These are phyloP conservation scores for Albugo laibachii DNA, from an alignment of 352 stramenopile species.

Conservation along the genomic window DNA sequence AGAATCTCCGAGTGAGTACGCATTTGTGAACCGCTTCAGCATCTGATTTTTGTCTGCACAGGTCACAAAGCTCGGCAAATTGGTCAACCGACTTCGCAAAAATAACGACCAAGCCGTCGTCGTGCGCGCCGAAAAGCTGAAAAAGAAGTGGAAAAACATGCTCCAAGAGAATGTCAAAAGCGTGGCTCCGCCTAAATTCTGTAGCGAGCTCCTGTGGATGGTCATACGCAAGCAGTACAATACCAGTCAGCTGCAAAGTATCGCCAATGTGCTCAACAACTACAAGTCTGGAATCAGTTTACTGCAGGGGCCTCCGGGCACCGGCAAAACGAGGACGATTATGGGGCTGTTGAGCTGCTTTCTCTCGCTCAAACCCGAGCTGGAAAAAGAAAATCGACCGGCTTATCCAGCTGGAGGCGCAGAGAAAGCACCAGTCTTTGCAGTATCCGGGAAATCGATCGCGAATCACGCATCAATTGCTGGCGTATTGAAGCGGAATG, in stretches of 20 bases:
- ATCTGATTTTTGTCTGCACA: slow-evolving; percentile 6
- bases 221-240: slow-evolving; percentile 68
- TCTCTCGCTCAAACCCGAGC: slow-evolving; percentile 15
- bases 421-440: slow-evolving; percentile 11
- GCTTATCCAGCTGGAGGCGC: slow-evolving; percentile 21
- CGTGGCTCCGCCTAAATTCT: no score
- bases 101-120: slow-evolving; percentile 36
- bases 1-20: slow-evolving; percentile 42
- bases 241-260: slow-evolving; percentile 67
- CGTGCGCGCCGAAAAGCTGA: slow-evolving; percentile 21
- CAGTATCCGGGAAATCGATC: neutral
- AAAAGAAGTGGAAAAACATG: slow-evolving; percentile 62
- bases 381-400: slow-evolving; percentile 15
- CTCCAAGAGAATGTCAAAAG: slow-evolving; percentile 24
- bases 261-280: slow-evolving; percentile 76
- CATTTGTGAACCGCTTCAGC: neutral
- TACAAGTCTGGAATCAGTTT: slow-evolving; percentile 68
- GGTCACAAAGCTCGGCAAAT: slow-evolving; percentile 72
- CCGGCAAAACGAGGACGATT: slow-evolving; percentile 89
- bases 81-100: slow-evolving; percentile 71
- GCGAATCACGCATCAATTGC: neutral
- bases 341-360: slow-evolving; percentile 66
- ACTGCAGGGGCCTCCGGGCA: slow-evolving; percentile 90
- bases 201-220: slow-evolving; percentile 21
- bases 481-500: slow-evolving; percentile 32